phyloP scores from a whole-genome alignment of 1,284 basidiomycete species.

The Fomitopsis palustris region DNA sequence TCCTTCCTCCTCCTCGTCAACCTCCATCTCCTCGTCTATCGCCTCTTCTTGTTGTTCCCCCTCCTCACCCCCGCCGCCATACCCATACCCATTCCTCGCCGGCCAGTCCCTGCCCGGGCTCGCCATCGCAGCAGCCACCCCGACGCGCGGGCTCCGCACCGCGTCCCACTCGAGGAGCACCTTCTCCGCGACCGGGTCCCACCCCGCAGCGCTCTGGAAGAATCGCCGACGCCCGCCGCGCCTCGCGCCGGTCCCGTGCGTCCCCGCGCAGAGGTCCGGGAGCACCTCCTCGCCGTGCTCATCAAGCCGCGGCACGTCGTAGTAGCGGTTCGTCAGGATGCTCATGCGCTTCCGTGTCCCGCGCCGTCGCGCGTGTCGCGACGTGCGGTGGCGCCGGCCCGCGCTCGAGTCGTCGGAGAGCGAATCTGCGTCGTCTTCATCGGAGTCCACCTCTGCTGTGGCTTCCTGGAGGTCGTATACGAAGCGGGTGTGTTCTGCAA shows the following conservation, averaged over 20 bases:
- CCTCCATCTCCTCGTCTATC: constrained; percentile 17
- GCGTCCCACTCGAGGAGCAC: constrained; percentile 12
- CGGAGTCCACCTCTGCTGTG: constrained; percentile 39
- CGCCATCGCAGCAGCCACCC: constrained; percentile 16
- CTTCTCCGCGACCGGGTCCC: constrained; percentile 31
- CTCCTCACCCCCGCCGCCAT: background rate
- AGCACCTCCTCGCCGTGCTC: constrained; percentile 16
- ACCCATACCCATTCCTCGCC: constrained; percentile 9
- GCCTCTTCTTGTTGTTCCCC: constrained; percentile 20
- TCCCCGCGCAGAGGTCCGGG: constrained; percentile 21
- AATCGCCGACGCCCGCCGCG: constrained; percentile 38
- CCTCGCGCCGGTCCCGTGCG: constrained; percentile 15
- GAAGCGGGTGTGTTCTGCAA: constrained; percentile 57
- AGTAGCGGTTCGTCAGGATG: constrained; percentile 55
- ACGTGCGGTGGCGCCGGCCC: background rate
- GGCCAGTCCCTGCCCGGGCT: constrained; percentile 3
- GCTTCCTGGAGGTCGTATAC: constrained; percentile 58
- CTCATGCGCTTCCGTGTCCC: constrained; percentile 56
- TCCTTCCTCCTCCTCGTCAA: constrained; percentile 8
- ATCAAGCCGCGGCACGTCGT: constrained; percentile 38
- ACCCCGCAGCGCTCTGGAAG: constrained; percentile 49
- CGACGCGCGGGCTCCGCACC: constrained; percentile 8
- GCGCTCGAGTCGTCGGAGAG: background rate
- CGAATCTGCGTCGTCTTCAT: constrained; percentile 17
- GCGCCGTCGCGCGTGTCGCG: constrained; percentile 5